These are phyloP conservation scores for Calonectria pseudoreteaudii DNA, from an alignment of 2,329 filamentous ascomycete genomes.

Conservation along the genomic window DNA sequence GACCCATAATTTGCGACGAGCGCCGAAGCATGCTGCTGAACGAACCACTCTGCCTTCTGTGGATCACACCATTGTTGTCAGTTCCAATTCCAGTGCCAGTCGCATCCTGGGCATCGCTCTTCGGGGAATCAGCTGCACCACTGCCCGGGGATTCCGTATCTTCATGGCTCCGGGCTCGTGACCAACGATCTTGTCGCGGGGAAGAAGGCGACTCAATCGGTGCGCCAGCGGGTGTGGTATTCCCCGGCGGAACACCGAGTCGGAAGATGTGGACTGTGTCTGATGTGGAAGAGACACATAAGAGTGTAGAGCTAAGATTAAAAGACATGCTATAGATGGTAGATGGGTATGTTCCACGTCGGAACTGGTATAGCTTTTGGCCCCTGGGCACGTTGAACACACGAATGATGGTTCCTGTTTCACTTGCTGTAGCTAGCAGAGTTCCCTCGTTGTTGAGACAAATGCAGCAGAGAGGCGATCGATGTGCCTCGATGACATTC, in stretches of 20 bases:
- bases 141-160: slow-evolving; percentile 51
- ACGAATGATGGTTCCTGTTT: slow-evolving; percentile 96
- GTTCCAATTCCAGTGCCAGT: slow-evolving; percentile 42
- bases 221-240: slow-evolving; percentile 49
- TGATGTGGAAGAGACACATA: slow-evolving; percentile 95
- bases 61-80: slow-evolving; percentile 43
- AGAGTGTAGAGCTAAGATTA: slow-evolving; percentile 90
- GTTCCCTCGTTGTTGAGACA: slow-evolving; percentile 94
- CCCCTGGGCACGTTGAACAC: slow-evolving; percentile 93
- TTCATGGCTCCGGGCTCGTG: slow-evolving; percentile 65
- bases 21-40: slow-evolving; percentile 92
- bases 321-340: slow-evolving; percentile 99
- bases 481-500: slow-evolving; percentile 95
- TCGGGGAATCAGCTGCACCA: slow-evolving; percentile 66
- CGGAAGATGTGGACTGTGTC: slow-evolving; percentile 98
- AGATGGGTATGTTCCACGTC: slow-evolving; percentile 93
- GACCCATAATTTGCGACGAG: slow-evolving; percentile 93
- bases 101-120: slow-evolving; percentile 60
- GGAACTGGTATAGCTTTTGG: slow-evolving; percentile 95
- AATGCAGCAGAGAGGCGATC: slow-evolving; percentile 89
- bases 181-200: slow-evolving; percentile 63
- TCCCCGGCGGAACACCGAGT: slow-evolving; percentile 65
- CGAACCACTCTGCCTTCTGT: slow-evolving; percentile 74
- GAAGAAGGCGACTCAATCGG: slow-evolving; percentile 55
- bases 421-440: slow-evolving; percentile 91